Evolutionary conservation across 768 basidiomycete species (phyloP), one percentile per base, ranked within the genome.

Genomic region (Phlegmacium glaucopus): DNA sequence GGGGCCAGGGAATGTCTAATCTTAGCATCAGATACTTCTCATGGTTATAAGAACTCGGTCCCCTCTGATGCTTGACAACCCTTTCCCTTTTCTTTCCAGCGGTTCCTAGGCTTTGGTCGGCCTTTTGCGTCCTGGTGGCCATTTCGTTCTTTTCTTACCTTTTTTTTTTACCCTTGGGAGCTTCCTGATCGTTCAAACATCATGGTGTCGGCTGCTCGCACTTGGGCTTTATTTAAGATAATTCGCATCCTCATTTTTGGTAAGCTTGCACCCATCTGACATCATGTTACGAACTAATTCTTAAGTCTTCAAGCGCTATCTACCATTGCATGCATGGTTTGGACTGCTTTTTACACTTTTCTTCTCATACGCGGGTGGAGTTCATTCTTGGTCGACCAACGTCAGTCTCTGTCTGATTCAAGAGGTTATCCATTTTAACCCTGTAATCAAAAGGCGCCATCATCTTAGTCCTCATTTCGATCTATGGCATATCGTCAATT

Each of bases 311-410:
- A 41, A 73, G 72, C 62, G 29, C 37, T 71, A 9, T 59, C 62
- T 29, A 63, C 63, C 26, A 28, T 71, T 28, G 48, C 69, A 29
- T 63, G 63, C 45, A 57, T 71, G 47, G 60, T 52, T 36, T 64
- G 65, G 56, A 56, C 65, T 25, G 57, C 67, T 18, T 53, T 70
- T 34, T 66, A 68, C 28, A 57, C 61, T 7, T 44, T 72, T 29
- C 64, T 72, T 47, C 51, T 71, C 13, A 45, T 66, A 18, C 63
- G 63, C 18, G 67, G 67, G 48, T 71, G 70, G 70, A 56, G 50
- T 12, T 49, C 55, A 13, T 69, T 68, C 51, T 54, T 52, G 36
- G 47, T 45, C 11, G 56, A 55, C 18, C 69, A 72, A 56, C 68
- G 71, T 74, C 50, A 41, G 65, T 46, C 32, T 15, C 3, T 26